Base-by-base conservation (phyloP, 805 yeast genomes). In the Candida hispaniensis region DNA sequence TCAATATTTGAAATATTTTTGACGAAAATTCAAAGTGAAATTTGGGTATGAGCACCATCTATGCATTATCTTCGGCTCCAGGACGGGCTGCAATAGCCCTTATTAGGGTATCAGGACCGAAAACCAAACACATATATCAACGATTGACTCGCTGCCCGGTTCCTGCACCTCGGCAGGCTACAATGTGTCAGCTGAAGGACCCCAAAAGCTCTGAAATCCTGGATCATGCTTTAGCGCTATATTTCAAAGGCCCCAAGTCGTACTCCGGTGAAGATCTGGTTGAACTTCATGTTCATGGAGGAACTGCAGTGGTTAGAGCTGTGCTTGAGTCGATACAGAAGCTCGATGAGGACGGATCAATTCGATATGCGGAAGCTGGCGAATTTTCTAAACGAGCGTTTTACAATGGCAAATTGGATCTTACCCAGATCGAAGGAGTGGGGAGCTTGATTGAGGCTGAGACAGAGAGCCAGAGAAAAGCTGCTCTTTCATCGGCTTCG, bases 261-360 rank as follows among this genome's bases (percentile, higher is more conserved):
- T 91, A 76, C 49, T 91, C 97, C 0, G 98, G 98, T 1, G 97
- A 91, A 53, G 95, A 88, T 47, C 47, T 79, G 15, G 60, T 86
- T 7, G 98, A 91, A 49, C 53, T 91, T n/a, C 96, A 91, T 50
- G 56, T 81, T 2, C 98, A 91, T 55, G 98, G 98, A 3, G 96
- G 97, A 4, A 73, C 68, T 8, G 95, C 97, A 0, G 82, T 88
- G 1, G 69, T 81, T 2, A 62, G 65, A 30, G 67, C 83, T 0
- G 79, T 86, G 0, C 48, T 86, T 30, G 59, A 59, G 4, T 74
- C 93, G 0, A 32, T 32, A 8, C 36, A 32, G 28, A 60, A 63
- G 23, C 36, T 47, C 0, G 45, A 78, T 24, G 10, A 34, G 26
- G 48, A 43, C 5, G 45, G 46, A 3, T 61, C 62, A 4, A 71